Evolutionary conservation across 331 rosid genomes (phyloP), one percentile per base, ranked within the genome.

Genomic region (Saraca asoca): DNA sequence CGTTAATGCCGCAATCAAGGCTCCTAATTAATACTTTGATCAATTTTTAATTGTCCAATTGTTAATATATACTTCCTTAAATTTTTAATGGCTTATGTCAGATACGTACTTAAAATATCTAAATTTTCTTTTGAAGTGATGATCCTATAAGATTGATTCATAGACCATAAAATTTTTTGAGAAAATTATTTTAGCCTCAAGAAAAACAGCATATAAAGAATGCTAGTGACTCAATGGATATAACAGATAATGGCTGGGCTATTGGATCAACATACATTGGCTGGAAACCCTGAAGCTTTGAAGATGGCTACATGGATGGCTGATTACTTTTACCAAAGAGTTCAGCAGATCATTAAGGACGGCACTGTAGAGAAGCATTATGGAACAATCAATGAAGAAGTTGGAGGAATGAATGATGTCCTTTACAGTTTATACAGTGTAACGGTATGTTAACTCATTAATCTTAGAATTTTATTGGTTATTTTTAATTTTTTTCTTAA

Each of bases 361-460:
- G 9, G 79, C 74, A 69, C 72, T 31, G 51, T 85, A 19, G 83
- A 64, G 68, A 79, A 70, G 53, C 87, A 81, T 72, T 85, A 85
- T 61, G 33, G 7, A 24, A 24, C 87, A 24, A 81, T 82, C 17
- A 85, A 85, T 58, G 87, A 82, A 74, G 90, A 85, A 71, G 68
- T 81, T 10, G 90, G 90, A 31, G 90, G 90, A 62, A 85, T 85
- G 90, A 85, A 85, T 69, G 90, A 85, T 58, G 80, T 85, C 48
- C 85, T 85, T 16, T 85, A 85, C 62, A 78, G 67, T 60, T 67
- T 85, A 50, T 85, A 79, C 62, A 34, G 51, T 2, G 34, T 85
- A n/a, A 77, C 90, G 31, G 31, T 24, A 24, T 24, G 31, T 24
- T 24, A 24, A 24, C 31, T 3, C 31, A 24, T 1, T 24, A 24